phyloP scores from a whole-genome alignment of 1,139 yeast species.

The Lodderomyces jiufengensis region DNA sequence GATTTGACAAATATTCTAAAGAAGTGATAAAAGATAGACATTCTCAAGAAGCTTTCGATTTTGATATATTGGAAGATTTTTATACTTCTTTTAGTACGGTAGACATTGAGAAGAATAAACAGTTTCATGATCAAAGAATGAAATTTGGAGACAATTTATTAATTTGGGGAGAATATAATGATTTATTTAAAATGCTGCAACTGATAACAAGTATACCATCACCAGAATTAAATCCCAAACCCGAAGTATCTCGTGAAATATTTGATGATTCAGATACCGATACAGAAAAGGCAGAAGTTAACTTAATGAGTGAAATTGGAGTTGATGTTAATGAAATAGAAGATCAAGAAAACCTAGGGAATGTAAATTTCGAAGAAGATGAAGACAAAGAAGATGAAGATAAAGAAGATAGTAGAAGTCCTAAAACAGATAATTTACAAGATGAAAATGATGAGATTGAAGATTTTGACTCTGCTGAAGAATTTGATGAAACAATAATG shows the following conservation, averaged over 20 bases:
- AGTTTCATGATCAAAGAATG: constrained; percentile 9
- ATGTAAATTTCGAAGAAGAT: constrained; percentile 11
- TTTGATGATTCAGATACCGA: constrained; percentile 1
- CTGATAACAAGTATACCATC: neutral
- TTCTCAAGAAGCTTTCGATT: neutral
- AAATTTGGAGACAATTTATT: constrained; percentile 18
- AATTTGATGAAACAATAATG: constrained; percentile 15
- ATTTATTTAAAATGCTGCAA: constrained; percentile 11
- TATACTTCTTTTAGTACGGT: constrained; percentile 31
- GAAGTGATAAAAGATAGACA: constrained; percentile 7
- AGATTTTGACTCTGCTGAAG: constrained; percentile 6
- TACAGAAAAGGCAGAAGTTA: neutral
- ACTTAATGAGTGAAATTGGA: neutral
- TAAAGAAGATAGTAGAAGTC: constrained; percentile 6
- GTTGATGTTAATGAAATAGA: constrained; percentile 12
- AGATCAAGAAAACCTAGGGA: constrained; percentile 12
- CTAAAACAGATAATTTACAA: constrained; percentile 1
- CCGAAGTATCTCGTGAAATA: constrained; percentile 4
- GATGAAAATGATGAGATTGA: neutral
- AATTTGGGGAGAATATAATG: constrained; percentile 18
- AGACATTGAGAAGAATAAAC: constrained; percentile 17
- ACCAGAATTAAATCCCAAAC: constrained; percentile 2
- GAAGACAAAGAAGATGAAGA: constrained; percentile 12
- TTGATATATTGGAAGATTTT: constrained; percentile 12
- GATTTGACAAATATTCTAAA: constrained; percentile 16